Conservation (phyloP, 75 land plant species). For the Sequoia sempervirens region DNA sequence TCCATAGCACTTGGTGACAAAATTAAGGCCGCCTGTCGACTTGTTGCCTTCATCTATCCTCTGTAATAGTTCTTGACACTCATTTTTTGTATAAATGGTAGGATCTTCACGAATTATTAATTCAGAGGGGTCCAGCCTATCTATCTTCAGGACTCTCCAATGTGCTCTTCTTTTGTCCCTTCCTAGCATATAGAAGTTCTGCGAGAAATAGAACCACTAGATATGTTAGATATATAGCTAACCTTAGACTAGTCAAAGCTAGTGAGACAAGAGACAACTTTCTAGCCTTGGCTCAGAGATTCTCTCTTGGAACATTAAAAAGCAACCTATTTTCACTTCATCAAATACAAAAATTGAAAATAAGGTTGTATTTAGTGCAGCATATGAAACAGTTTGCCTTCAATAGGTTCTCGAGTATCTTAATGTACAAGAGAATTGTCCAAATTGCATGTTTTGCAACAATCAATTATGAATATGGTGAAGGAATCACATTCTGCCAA, state of each 20-base stretch:
- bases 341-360: not conserved
- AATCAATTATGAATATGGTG: too few relatives aligned
- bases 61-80: conserved; percentile 50
- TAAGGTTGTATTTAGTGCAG: not conserved
- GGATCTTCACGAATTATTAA: conserved; percentile 72
- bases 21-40: conserved; percentile 79
- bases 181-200: conserved; percentile 83
- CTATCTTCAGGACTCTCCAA: conserved; percentile 76
- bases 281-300: not conserved
- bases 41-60: conserved; percentile 71
- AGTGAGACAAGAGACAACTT: not conserved
- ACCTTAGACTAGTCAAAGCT: not conserved
- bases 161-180: conserved; percentile 47
- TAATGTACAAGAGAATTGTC: not conserved
- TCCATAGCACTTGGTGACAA: conserved; percentile 82
- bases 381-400: not conserved
- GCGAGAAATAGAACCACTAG: conserved; percentile 20
- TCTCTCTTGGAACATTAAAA: not conserved
- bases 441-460: not conserved
- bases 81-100: conserved; percentile 50
- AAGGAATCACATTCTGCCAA: too few relatives aligned
- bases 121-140: conserved; percentile 56
- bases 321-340: not conserved
- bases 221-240: not conserved
- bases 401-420: not conserved